These are phyloP conservation scores for Corymbia citriodora DNA, from an alignment of 441 rosid species.

Conservation along the genomic window DNA sequence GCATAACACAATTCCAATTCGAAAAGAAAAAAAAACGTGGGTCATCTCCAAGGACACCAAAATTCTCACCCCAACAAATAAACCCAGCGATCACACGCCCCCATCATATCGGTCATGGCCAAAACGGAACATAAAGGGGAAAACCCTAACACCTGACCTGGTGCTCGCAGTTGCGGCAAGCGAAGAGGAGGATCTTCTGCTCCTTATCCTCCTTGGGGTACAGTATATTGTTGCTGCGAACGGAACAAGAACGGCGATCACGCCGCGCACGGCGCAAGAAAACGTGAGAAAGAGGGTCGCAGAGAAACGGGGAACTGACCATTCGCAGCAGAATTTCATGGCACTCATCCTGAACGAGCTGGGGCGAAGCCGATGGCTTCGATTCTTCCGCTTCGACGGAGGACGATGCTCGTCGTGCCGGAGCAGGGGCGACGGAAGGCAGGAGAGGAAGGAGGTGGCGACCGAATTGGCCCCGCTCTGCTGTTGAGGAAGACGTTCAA, in stretches of 20 bases:
- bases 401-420: background rate
- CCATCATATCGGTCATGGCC: background rate
- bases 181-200: constrained; percentile 63
- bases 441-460: background rate
- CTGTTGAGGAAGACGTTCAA: background rate
- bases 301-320: constrained; percentile 20
- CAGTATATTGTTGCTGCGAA: constrained; percentile 72
- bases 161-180: constrained; percentile 93
- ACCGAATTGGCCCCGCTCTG: background rate
- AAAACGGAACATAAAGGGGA: too few relatives aligned
- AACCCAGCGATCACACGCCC: background rate
- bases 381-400: background rate
- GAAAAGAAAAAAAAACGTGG: background rate
- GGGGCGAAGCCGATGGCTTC: background rate
- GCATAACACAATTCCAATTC: background rate
- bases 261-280: background rate
- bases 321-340: constrained; percentile 88
- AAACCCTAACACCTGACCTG: constrained; percentile 34
- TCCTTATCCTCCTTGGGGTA: constrained; percentile 79
- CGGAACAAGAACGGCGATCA: background rate
- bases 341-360: constrained; percentile 55
- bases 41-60: background rate
- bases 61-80: background rate
- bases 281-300: background rate
- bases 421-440: background rate